Conservation (phyloP, 2,329 filamentous ascomycete genomes). For the Trichophyton mentagrophytes region DNA sequence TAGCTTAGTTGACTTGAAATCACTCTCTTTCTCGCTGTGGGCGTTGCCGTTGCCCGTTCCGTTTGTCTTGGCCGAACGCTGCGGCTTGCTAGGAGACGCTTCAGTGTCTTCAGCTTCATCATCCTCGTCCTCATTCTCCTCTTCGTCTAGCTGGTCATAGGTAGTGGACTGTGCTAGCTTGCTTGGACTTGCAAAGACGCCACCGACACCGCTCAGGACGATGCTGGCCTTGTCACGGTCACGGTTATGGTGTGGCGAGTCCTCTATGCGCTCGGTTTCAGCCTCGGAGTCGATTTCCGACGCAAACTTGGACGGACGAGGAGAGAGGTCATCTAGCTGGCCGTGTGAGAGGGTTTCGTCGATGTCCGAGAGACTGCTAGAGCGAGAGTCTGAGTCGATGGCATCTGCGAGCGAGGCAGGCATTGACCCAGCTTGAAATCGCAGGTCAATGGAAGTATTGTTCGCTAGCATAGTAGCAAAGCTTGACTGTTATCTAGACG, state of each 20-base stretch:
- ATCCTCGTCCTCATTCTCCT: not conserved
- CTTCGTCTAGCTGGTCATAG: constrained; percentile 27
- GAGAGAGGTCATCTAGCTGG: constrained; percentile 40
- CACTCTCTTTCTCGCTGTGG: constrained; percentile 10
- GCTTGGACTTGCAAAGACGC: constrained; percentile 52
- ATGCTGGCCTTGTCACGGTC: constrained; percentile 46
- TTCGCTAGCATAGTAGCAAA: not conserved
- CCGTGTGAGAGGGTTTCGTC: constrained; percentile 65
- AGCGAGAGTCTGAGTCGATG: constrained; percentile 54
- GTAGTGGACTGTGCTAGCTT: constrained; percentile 54
- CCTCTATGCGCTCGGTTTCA: constrained; percentile 84
- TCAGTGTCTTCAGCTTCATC: constrained; percentile 17
- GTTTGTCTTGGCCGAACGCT: constrained; percentile 22
- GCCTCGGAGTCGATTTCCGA: constrained; percentile 67
- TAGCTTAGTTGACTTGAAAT: constrained; percentile 14
- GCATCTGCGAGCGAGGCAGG: constrained; percentile 23
- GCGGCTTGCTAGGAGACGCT: constrained; percentile 30
- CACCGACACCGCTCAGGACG: constrained; percentile 48
- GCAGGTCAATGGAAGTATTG: constrained; percentile 1
- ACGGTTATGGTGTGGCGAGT: constrained; percentile 61
- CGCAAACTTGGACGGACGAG: constrained; percentile 41
- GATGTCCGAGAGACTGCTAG: constrained; percentile 86
- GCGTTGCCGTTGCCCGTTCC: constrained; percentile 17
- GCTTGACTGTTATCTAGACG: not conserved
- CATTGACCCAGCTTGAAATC: not conserved